Base-by-base conservation (phyloP, 2,329 filamentous ascomycete genomes). In the Alternaria solani region DNA sequence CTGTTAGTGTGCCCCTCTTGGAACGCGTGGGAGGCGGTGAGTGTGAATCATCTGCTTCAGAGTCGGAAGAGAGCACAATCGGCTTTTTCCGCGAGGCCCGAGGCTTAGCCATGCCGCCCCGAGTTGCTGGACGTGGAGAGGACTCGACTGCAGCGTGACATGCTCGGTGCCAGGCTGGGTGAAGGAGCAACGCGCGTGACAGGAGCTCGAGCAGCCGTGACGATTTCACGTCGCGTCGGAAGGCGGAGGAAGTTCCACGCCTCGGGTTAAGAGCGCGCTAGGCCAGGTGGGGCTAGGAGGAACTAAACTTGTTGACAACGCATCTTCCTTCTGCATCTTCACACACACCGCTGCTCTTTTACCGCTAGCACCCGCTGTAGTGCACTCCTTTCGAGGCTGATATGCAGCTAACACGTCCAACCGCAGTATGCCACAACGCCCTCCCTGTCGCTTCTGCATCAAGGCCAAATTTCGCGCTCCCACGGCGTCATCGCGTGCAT, bases 51-150 rank as follows among this genome's bases (percentile, higher is more conserved):
- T 67, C 64, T 20, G 71, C 67, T 51, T 79, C 77, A 53, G 70
- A 66, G 55, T 76, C 75, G 49, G 75, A 77, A 11, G 77, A 77
- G 30, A 76, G 65, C 60, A 79, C 75, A 36, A 77, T 61, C 55
- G 75, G 75, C 71, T 76, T 72, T 67, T 75, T 76, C 53, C 73
- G 73, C 51, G 75, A 64, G 49, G 75, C 74, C 58, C 77, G 75
- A 71, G 74, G 74, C 72, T 74, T 76, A 59, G 65, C 76, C 78
- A 80, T 80, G 69, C 72, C 75, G 73, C 72, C 66, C 69, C 68
- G 51, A 68, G 26, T 63, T 62, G 51, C 59, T 70, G 67, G 62
- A 70, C 43, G 62, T 64, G 48, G 51, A 34, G 43, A 23, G 48
- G 41, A 38, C 20, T 51, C 59, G 51, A 58, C 61, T 61, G 62